Evolutionary conservation across 805 yeast species (phyloP).

Genomic region (Candida boidinii): DNA sequence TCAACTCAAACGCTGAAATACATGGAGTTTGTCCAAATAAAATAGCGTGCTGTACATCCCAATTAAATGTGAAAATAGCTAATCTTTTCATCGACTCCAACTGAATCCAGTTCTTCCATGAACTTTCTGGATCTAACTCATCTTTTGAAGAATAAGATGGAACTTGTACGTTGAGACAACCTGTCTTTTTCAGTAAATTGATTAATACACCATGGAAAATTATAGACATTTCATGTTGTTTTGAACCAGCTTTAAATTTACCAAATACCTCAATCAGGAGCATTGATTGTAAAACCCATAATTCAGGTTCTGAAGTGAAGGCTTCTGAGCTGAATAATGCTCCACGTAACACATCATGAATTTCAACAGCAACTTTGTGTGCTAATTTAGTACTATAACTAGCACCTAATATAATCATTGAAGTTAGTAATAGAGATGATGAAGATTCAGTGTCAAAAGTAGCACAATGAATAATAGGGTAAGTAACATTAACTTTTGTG

Average conservation of each 20-base stretch:
- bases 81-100: constrained; percentile 9
- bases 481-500: constrained; percentile 5
- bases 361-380: constrained; percentile 4
- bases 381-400: constrained; percentile 1
- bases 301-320: constrained; percentile 2
- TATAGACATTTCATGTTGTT: constrained; percentile 6
- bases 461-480: constrained; percentile 9
- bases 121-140: background rate
- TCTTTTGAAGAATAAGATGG: background rate
- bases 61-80: constrained; percentile 5
- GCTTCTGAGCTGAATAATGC: constrained; percentile 3
- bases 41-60: constrained; percentile 9
- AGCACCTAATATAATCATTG: constrained; percentile 7
- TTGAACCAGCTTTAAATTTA: constrained; percentile 3
- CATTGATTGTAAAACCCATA: constrained; percentile 9
- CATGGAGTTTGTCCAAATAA: constrained; percentile 6
- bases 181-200: constrained; percentile 6
- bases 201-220: constrained; percentile 6
- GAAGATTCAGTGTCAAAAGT: constrained; percentile 5
- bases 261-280: constrained; percentile 8
- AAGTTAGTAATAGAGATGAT: constrained; percentile 2
- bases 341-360: constrained; percentile 5
- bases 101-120: constrained; percentile 7
- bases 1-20: constrained; percentile 8
- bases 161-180: constrained; percentile 2